Conservation (phyloP, 352 stramenopile genomes). For the Phytophthora kernoviae region DNA sequence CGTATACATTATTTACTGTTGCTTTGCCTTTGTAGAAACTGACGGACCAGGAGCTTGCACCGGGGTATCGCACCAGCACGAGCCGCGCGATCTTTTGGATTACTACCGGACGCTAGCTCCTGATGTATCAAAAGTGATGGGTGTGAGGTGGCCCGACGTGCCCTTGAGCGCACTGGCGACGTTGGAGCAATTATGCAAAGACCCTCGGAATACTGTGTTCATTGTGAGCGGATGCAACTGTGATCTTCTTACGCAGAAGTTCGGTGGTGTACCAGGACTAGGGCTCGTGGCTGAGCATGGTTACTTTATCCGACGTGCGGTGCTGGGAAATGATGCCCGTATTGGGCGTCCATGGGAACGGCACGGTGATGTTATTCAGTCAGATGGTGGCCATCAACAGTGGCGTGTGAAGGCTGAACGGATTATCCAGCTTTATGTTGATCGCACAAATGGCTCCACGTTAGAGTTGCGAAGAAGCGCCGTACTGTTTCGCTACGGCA, state of each 20-base stretch:
- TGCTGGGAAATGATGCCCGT: conserved; percentile 68
- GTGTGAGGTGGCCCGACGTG: conserved; percentile 78
- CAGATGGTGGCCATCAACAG: conserved; percentile 58
- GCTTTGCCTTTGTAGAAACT: conserved; percentile 55
- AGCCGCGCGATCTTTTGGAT: conserved; percentile 97
- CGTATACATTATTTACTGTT: not conserved
- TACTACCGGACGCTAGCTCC: conserved; percentile 98
- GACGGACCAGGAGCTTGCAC: conserved; percentile 62
- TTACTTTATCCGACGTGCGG: conserved; percentile 92
- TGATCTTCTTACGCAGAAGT: conserved; percentile 94
- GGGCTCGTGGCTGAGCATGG: conserved; percentile 98
- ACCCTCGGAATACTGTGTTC: conserved; percentile 97
- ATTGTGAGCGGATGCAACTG: conserved; percentile 97
- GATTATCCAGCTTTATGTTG: conserved; percentile 98
- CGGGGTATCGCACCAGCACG: conserved; percentile 70
- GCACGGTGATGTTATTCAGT: conserved; percentile 65
- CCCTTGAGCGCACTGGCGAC: conserved; percentile 71
- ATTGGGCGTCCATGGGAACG: conserved; percentile 76
- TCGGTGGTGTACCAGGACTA: conserved; percentile 95
- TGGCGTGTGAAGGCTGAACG: conserved; percentile 96
- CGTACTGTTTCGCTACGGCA: conserved; percentile 98
- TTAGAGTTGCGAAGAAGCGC: conserved; percentile 98
- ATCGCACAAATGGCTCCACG: conserved; percentile 98
- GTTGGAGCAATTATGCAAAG: conserved; percentile 93
- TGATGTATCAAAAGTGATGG: conserved; percentile 86